A percentile compares a stretch with the other conserved stretches of the same genome.
Conservation (phyloP, 306 rosid genomes). For the Biancaea sappan region DNA sequence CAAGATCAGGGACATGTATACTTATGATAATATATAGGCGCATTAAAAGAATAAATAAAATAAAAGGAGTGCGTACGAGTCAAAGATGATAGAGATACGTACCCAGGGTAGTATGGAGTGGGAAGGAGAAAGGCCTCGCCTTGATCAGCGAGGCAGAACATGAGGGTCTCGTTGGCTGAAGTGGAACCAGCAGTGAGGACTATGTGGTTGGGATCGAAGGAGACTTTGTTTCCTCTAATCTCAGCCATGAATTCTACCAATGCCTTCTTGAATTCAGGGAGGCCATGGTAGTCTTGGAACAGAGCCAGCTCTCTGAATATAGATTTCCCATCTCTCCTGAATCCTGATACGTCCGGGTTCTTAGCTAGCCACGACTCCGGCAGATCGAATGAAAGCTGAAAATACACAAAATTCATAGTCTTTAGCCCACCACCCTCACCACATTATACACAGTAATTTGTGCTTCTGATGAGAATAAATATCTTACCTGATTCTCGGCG, state of each 20-base stretch:
- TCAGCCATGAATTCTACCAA: constrained; percentile 82
- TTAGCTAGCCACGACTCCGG: constrained; percentile 74
- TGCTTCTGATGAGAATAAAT: constrained; percentile 1
- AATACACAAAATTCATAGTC: constrained; percentile 1
- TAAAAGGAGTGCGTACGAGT: not conserved
- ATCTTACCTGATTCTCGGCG: constrained; percentile 86
- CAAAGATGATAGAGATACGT: constrained; percentile 20
- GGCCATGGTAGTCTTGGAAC: constrained; percentile 94
- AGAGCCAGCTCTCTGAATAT: constrained; percentile 90
- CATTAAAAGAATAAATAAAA: not conserved
- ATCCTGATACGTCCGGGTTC: constrained; percentile 76
- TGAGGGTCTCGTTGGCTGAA: constrained; percentile 84
- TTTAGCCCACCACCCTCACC: constrained; percentile 29
- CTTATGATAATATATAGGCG: no score
- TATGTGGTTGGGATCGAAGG: constrained; percentile 64
- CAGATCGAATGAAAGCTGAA: constrained; percentile 87
- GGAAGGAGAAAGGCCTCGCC: constrained; percentile 89
- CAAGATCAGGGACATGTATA: constrained; percentile 36
- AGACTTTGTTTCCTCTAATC: constrained; percentile 70
- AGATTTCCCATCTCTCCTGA: constrained; percentile 76
- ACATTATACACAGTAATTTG: constrained; percentile 9
- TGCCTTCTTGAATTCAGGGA: constrained; percentile 82
- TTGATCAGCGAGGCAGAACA: constrained; percentile 72
- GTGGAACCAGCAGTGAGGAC: constrained; percentile 88
- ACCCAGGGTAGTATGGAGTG: constrained; percentile 94